Conservation (phyloP, 2,329 filamentous ascomycete genomes). For the Fusarium verticillioides region DNA sequence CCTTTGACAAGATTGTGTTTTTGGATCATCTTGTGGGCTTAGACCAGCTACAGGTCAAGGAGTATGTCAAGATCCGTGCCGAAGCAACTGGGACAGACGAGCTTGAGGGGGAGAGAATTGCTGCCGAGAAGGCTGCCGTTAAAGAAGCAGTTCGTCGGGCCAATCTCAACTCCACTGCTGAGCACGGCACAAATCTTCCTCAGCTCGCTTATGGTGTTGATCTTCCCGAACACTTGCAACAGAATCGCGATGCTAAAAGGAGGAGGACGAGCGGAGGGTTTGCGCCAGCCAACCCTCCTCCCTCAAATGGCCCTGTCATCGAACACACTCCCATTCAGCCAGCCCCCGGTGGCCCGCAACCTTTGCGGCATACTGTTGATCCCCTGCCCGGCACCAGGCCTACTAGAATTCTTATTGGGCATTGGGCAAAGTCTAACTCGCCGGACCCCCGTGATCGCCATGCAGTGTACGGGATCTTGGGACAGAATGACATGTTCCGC, state of each 20-base stretch:
- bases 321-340: constrained; percentile 40
- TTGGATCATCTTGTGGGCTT: constrained; percentile 65
- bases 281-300: constrained; percentile 48
- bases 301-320: constrained; percentile 34
- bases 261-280: constrained; percentile 56
- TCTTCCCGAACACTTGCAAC: constrained; percentile 57
- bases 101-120: constrained; percentile 52
- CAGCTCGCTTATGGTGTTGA: constrained; percentile 63
- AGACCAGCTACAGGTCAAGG: constrained; percentile 68
- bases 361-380: constrained; percentile 46
- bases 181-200: constrained; percentile 55
- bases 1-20: constrained; percentile 70
- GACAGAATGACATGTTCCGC: constrained; percentile 72
- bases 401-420: constrained; percentile 68
- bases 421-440: constrained; percentile 67
- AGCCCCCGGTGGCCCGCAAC: constrained; percentile 32
- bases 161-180: constrained; percentile 55
- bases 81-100: constrained; percentile 54
- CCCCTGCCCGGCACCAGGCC: constrained; percentile 64
- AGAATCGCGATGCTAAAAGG: constrained; percentile 58
- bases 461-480: constrained; percentile 71
- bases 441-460: constrained; percentile 62
- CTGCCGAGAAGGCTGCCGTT: constrained; percentile 57
- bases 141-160: constrained; percentile 59
- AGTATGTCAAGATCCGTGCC: constrained; percentile 68